Evolutionary conservation across 1,284 basidiomycete species (phyloP), one percentile per base, ranked within the genome.

Genomic region (Sporisorium graminicola): DNA sequence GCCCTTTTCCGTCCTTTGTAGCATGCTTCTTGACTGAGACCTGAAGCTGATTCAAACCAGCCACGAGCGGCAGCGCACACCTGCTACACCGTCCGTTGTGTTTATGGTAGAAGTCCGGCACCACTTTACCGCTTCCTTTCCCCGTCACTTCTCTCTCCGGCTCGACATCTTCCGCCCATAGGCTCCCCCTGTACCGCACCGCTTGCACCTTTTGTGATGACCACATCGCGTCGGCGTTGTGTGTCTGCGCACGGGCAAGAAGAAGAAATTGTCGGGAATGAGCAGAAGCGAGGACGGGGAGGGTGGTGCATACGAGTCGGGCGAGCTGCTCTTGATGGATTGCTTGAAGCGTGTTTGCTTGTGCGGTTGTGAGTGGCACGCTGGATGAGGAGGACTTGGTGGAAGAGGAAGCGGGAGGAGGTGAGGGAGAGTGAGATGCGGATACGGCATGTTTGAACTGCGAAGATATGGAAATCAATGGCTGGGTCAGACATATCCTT

Each of bases 271-370:
- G 55, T 1, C 58, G 61, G 1, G 69, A 72, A n/a, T 76, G 74
- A 5, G 57, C 35, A 5, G 69, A 47, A 0, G 74, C 61, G 8
- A 76, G 63, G 8, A 63, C 56, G 12, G 74, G 74, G 5, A 76
- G 53, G 5, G 52, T 60, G 9, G 35, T 44, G 18, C 50, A 47
- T 9, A 62, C 52, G 24, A 72, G 42, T 9, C 69, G 61, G 0
- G 74, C 65, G 2, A 76, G 58, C 5, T 68, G 65, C 16, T 76
- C 74, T 42, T 76, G 69, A 27, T 76, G 74, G 3, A 72, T 24
- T 1, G 69, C 43, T 49, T 76, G 74, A 0, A 72, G 40, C 3
- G 29, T 60, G 40, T 72, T 72, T 6, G 56, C 61, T 52, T 72
- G 61, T 1, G 58, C 4, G 24, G 47, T 53, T 7, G 49, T 56